These are phyloP conservation scores for Ogataea thermomethanolica DNA, from an alignment of 805 yeast genomes.

Conservation along the genomic window DNA sequence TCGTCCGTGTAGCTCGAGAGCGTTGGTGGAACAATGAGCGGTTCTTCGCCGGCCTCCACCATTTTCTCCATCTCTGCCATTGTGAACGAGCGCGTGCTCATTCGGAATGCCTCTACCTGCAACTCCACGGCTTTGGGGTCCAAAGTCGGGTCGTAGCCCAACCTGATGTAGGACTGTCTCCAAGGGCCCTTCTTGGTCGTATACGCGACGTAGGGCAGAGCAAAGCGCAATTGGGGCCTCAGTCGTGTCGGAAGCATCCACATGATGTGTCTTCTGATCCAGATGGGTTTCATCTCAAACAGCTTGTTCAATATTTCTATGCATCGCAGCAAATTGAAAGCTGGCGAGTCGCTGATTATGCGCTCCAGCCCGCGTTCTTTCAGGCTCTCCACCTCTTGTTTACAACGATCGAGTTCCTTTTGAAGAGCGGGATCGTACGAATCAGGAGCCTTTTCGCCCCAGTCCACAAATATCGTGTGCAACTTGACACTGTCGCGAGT, in stretches of 20 bases:
- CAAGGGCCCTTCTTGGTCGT: constrained; percentile 89
- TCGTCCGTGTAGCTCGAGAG: constrained; percentile 19
- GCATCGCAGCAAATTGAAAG: constrained; percentile 39
- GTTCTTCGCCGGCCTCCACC: constrained; percentile 25
- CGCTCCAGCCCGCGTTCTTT: constrained; percentile 21
- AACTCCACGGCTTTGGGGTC: constrained; percentile 54
- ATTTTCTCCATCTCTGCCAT: constrained; percentile 23
- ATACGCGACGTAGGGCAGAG: constrained; percentile 81
- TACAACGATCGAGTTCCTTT: constrained; percentile 38
- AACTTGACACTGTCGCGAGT: constrained; percentile 46
- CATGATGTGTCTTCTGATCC: constrained; percentile 75
- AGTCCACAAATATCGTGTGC: constrained; percentile 50
- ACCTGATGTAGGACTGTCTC: constrained; percentile 78
- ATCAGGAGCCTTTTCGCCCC: constrained; percentile 46
- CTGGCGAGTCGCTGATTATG: constrained; percentile 26
- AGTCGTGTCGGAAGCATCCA: constrained; percentile 48
- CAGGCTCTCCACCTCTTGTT: constrained; percentile 35
- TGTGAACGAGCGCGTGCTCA: constrained; percentile 29
- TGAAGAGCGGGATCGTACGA: constrained; percentile 49
- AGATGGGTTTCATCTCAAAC: constrained; percentile 73
- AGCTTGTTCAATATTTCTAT: constrained; percentile 42
- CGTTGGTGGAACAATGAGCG: constrained; percentile 26
- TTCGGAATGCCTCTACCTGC: constrained; percentile 83
- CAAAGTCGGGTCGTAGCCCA: constrained; percentile 73
- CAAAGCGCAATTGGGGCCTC: constrained; percentile 55